These are phyloP conservation scores for Trichosphaerium sp. DNA, from an alignment of 78 protist genomes.

Conservation along the genomic window DNA sequence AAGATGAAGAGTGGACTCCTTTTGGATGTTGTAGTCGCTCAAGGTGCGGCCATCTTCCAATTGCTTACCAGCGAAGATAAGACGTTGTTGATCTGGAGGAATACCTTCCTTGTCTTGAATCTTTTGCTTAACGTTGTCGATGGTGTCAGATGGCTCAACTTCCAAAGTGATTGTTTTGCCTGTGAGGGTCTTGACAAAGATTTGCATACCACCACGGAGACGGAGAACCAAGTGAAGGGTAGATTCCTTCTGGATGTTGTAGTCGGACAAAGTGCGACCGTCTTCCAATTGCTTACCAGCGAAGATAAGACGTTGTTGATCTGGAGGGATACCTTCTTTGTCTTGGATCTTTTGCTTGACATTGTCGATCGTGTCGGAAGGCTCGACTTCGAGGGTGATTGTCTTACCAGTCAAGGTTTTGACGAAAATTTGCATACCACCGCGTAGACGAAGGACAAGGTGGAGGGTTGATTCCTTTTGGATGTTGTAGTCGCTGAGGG, in stretches of 20 bases:
- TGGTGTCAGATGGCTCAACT: no score
- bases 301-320: slow-evolving; percentile 88
- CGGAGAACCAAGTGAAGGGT: slow-evolving; percentile 71
- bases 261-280: slow-evolving; percentile 79
- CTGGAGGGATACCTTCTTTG: slow-evolving; percentile 92
- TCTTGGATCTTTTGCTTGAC: no score
- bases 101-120: no score
- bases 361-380: no score
- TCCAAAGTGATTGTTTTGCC: slow-evolving; percentile 64
- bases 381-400: no score
- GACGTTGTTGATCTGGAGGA: slow-evolving; percentile 91
- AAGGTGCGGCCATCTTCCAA: slow-evolving; percentile 91
- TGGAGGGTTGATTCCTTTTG: no score
- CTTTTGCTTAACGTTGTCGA: no score
- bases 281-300: slow-evolving; percentile 92
- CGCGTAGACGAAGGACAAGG: no score
- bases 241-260: slow-evolving; percentile 85
- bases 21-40: slow-evolving; percentile 87
- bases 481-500: no score
- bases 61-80: slow-evolving; percentile 93
- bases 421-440: no score
- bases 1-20: no score
- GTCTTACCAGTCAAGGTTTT: no score
- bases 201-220: slow-evolving; percentile 34
- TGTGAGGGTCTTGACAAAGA: slow-evolving; percentile 50